Conservation (phyloP, 495 filamentous ascomycete species). For the Coniosporium apollinis region DNA sequence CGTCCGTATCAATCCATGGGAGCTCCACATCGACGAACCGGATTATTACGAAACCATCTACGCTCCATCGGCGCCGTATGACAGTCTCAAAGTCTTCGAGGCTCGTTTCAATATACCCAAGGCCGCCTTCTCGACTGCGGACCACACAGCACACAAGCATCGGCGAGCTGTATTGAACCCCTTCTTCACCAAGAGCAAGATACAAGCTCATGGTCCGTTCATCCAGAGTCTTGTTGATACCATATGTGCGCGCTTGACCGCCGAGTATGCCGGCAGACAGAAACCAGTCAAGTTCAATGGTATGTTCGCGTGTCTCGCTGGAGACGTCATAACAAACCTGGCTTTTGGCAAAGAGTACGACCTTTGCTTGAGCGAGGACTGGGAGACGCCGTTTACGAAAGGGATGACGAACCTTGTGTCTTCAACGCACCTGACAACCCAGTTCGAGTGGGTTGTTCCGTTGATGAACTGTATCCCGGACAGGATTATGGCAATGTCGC, state of each 20-base stretch:
- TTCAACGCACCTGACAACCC: too few relatives aligned
- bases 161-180: conserved; percentile 24
- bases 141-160: conserved; percentile 25
- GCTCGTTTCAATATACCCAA: conserved; percentile 6
- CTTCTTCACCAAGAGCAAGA: conserved; percentile 27
- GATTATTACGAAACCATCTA: conserved; percentile 21
- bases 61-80: conserved; percentile 5
- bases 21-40: conserved; percentile 32
- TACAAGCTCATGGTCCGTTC: conserved; percentile 21
- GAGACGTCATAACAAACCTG: conserved; percentile 31
- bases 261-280: conserved; percentile 1
- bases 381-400: too few relatives aligned
- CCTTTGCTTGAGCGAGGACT: too few relatives aligned
- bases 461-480: too few relatives aligned
- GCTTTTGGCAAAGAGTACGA: conserved; percentile 14
- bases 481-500: too few relatives aligned
- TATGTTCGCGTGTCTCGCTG: conserved; percentile 24
- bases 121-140: conserved; percentile 19
- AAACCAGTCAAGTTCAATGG: conserved; percentile 21
- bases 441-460: too few relatives aligned
- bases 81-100: conserved; percentile 7
- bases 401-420: too few relatives aligned
- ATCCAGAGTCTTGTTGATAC: conserved; percentile 22
- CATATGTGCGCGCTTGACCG: conserved; percentile 16
- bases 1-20: conserved; percentile 33